Evolutionary conservation across 2,329 filamentous ascomycete genomes (phyloP), one percentile per base, ranked within the genome.

Genomic region (Neofusicoccum kwambonambiense): DNA sequence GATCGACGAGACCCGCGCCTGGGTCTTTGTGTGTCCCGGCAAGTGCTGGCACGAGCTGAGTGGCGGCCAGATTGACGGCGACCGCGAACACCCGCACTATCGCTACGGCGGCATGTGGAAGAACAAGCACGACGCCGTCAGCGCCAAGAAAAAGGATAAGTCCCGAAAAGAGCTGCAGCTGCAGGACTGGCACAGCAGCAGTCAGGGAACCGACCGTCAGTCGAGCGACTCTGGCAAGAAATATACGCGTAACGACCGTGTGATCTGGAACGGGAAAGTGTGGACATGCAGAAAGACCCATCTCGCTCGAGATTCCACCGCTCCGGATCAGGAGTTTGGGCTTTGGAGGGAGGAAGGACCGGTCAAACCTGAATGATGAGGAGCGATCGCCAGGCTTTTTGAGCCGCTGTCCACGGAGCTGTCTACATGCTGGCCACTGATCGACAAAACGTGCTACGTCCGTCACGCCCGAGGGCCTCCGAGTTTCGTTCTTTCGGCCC

Each of bases 21-120:
- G 80, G 80, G 74, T 81, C 67, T 78, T 82, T 61, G 74, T 82
- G 8, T 81, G 80, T 66, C 76, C 79, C 0, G 78, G 78, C 3
- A 67, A 70, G 15, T 81, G 80, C 71, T 82, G 80, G 80, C 73
- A 72, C 37, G 69, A 71, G 2, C 78, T 81, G 1, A 79, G 76
- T 1, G 80, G 80, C n/a, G 79, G 79, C 6, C 72, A 78, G 1
- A 76, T 79, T 42, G 80, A 82, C 68, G 80, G 75, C 5, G 74
- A 77, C 45, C 70, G 71, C 0, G 74, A 75, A 6, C 76, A 76
- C 69, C 74, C 76, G 17, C 67, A 72, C 66, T 77, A 78, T 61
- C 67, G 69, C 49, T 70, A 73, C 58, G 67, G 72, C 9, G 61
- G 49, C 35, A 45, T 63, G 47, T 63, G 61, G 61, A 63, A 63